Evolutionary conservation across 306 rosid genomes (phyloP).

Genomic region (Trifolium pratense): DNA sequence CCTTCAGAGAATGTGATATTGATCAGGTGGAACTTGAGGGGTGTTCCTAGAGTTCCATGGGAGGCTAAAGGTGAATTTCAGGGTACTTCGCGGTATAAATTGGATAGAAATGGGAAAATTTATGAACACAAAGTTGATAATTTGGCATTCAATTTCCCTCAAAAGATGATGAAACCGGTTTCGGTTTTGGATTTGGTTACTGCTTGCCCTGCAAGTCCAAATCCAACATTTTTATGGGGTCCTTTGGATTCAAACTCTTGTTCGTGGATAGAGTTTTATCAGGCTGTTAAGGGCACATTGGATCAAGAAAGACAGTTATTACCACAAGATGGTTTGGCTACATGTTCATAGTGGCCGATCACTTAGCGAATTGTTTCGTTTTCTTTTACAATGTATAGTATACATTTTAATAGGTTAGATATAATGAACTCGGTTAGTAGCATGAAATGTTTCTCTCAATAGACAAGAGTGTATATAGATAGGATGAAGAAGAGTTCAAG

Average conservation of each 20-base stretch:
- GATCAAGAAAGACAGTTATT: conserved; percentile 58
- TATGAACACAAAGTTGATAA: conserved; percentile 93
- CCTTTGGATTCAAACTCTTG: conserved; percentile 63
- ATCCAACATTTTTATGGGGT: conserved; percentile 83
- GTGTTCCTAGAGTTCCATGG: conserved; percentile 96
- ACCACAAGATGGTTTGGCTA: conserved; percentile 72
- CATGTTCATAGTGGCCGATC: conserved; percentile 60
- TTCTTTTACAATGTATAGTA: conserved; percentile 48
- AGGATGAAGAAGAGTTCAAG: conserved; percentile 54
- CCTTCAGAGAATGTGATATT: conserved; percentile 90
- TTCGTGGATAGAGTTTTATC: conserved; percentile 83
- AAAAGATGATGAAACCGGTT: conserved; percentile 57
- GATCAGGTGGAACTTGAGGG: conserved; percentile 90
- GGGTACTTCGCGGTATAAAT: conserved; percentile 85
- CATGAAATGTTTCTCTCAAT: conserved; percentile 54
- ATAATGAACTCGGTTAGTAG: conserved; percentile 48
- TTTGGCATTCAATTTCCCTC: conserved; percentile 89
- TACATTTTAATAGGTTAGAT: conserved; percentile 46
- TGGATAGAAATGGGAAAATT: conserved; percentile 88
- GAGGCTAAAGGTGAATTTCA: conserved; percentile 89
- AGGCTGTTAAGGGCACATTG: conserved; percentile 73
- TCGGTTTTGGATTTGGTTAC: conserved; percentile 87
- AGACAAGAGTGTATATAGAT: conserved; percentile 57
- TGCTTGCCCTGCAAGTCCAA: conserved; percentile 90
- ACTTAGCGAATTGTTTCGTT: conserved; percentile 32